Evolutionary conservation across 2,329 filamentous ascomycete genomes (phyloP).

Genomic region (Pyrenophora tritici-repentis): DNA sequence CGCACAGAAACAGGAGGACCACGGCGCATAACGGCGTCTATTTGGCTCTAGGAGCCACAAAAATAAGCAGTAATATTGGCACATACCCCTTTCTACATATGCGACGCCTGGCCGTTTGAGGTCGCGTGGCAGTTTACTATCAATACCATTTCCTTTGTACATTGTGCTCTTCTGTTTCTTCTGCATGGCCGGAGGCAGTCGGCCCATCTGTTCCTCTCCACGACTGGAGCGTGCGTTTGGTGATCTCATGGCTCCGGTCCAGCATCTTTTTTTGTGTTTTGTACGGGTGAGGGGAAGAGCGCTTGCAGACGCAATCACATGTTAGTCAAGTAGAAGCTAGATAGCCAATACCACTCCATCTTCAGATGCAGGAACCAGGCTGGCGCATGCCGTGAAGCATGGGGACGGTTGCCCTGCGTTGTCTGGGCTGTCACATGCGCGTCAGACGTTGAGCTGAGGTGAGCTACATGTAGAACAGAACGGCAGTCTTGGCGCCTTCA

Average conservation of each 20-base stretch:
- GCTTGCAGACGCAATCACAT: conserved; percentile 6
- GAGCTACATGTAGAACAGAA: not conserved
- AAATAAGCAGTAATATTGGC: conserved; percentile 40
- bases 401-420: not conserved
- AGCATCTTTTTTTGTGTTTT: conserved; percentile 12
- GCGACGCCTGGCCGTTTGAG: conserved; percentile 7
- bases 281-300: conserved; percentile 6
- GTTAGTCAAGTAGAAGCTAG: conserved; percentile 4
- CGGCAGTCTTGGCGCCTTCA: conserved; percentile 25
- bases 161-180: conserved; percentile 23
- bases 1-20: conserved; percentile 12
- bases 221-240: conserved; percentile 28
- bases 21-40: conserved; percentile 16
- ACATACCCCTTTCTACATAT: conserved; percentile 30
- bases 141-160: conserved; percentile 42
- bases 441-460: conserved; percentile 5
- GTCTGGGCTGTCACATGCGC: conserved; percentile 5
- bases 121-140: conserved; percentile 18
- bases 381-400: not conserved
- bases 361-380: not conserved
- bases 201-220: conserved; percentile 11
- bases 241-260: conserved; percentile 7
- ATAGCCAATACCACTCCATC: conserved; percentile 17
- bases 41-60: conserved; percentile 16
- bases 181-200: conserved; percentile 38